phyloP scores from a whole-genome alignment of 179 eudicot species.

The Corrigiola litoralis region DNA sequence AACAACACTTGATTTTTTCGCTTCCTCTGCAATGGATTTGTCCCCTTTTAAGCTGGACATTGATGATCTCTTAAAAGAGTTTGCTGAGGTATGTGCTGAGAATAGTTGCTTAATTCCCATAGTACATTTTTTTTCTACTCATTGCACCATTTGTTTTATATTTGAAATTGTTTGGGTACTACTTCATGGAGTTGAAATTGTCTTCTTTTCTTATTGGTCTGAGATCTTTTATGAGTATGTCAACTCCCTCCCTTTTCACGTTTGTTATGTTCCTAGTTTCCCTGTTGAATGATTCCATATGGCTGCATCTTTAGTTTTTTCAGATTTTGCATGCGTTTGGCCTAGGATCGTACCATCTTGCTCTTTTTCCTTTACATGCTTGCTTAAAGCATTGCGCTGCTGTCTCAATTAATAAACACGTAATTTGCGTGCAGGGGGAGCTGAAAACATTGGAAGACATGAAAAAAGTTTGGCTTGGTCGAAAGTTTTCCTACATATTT shows the following conservation, averaged over 20 bases:
- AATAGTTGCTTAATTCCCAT: not conserved
- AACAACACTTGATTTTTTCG: not conserved
- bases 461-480: constrained; percentile 74
- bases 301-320: not conserved
- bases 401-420: not conserved
- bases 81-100: constrained; percentile 47
- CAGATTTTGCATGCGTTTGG: not conserved
- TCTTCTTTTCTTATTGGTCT: not conserved
- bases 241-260: not conserved
- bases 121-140: not conserved
- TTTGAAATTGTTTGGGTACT: not conserved
- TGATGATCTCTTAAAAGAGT: constrained; percentile 73
- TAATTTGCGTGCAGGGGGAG: constrained; percentile 34
- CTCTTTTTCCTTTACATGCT: not conserved
- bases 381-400: not conserved
- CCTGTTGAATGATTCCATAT: not conserved
- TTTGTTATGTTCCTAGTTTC: not conserved
- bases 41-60: constrained; percentile 63
- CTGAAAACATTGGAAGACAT: constrained; percentile 47
- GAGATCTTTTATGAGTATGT: not conserved
- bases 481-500: constrained; percentile 76
- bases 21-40: constrained; percentile 46
- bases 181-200: not conserved
- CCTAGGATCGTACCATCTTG: not conserved
- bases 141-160: not conserved